phyloP scores from a whole-genome alignment of 2,329 filamentous ascomycete genomes.

The Ceratocystis smalleyi region DNA sequence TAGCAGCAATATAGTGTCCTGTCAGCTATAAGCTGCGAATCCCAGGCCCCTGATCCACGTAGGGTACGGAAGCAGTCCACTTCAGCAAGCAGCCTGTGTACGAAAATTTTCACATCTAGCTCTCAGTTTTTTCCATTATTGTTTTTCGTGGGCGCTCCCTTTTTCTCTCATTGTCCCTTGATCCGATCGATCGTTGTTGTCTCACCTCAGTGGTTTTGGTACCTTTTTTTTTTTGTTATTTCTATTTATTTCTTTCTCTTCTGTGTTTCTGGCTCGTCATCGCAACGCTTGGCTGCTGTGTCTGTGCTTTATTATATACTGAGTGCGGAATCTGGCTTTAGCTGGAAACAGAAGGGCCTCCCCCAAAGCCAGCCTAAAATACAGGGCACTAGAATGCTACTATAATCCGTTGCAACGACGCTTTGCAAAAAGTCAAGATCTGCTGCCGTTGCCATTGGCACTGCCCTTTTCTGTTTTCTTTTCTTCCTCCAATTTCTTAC shows the following conservation, averaged over 20 bases:
- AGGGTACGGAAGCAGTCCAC: background rate
- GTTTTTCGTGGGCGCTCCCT: background rate
- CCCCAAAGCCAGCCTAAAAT: background rate
- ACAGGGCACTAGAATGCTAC: slow-evolving; percentile 1
- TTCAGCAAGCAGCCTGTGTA: background rate
- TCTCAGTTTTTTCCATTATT: background rate
- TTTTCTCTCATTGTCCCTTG: background rate
- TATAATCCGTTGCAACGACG: background rate
- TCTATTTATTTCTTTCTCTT: background rate
- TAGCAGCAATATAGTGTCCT: too few relatives aligned
- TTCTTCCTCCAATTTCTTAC: background rate
- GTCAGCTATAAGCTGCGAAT: too few relatives aligned
- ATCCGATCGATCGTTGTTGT: background rate
- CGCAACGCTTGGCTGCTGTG: background rate
- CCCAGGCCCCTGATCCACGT: background rate
- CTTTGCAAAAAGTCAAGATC: background rate
- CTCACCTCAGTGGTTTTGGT: too few relatives aligned
- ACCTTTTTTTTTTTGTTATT: background rate
- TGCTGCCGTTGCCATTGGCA: background rate
- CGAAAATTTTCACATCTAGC: background rate
- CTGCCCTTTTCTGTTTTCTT: background rate
- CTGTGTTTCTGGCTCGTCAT: background rate
- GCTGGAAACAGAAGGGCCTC: background rate
- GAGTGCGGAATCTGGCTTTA: background rate
- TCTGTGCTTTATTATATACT: background rate